A percentile compares a stretch with the other conserved stretches of the same genome.
Conservation (phyloP, 768 basidiomycete genomes). For the Lactifluus pinguis region DNA sequence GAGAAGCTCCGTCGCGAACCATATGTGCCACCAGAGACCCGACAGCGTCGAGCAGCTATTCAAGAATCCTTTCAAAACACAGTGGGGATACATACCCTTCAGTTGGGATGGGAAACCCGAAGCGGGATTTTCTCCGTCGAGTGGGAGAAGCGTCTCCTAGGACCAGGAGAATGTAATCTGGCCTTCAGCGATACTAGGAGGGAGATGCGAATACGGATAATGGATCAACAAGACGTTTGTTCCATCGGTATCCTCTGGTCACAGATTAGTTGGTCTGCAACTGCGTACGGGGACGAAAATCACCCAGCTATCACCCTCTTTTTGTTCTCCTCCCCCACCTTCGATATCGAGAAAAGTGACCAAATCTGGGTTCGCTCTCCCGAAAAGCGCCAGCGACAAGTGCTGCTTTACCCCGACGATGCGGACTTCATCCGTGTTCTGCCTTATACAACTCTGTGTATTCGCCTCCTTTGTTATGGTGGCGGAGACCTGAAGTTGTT, state of each 20-base stretch:
- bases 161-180: slow-evolving; percentile 24
- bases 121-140: slow-evolving; percentile 50
- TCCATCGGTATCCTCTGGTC: slow-evolving; percentile 38
- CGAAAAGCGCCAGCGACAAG: slow-evolving; percentile 27
- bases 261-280: slow-evolving; percentile 35
- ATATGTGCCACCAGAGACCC: slow-evolving; percentile 7
- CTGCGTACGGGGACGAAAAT: slow-evolving; percentile 25
- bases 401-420: slow-evolving; percentile 28
- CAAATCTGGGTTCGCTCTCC: background rate
- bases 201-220: slow-evolving; percentile 37
- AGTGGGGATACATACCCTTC: slow-evolving; percentile 33
- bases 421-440: slow-evolving; percentile 34
- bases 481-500: slow-evolving; percentile 31
- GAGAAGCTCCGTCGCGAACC: slow-evolving; percentile 13
- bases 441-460: slow-evolving; percentile 43
- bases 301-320: slow-evolving; percentile 33
- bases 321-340: slow-evolving; percentile 35
- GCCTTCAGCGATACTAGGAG: slow-evolving; percentile 34
- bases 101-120: slow-evolving; percentile 58
- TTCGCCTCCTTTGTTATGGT: slow-evolving; percentile 41
- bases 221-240: slow-evolving; percentile 19
- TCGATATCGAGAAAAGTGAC: slow-evolving; percentile 22
- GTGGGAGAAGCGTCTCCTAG: slow-evolving; percentile 34
- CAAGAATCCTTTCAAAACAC: slow-evolving; percentile 23
- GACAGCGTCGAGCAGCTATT: background rate